These are phyloP conservation scores for Bonnemaisonia californica DNA, from an alignment of 31 red algal species.

Conservation along the genomic window DNA sequence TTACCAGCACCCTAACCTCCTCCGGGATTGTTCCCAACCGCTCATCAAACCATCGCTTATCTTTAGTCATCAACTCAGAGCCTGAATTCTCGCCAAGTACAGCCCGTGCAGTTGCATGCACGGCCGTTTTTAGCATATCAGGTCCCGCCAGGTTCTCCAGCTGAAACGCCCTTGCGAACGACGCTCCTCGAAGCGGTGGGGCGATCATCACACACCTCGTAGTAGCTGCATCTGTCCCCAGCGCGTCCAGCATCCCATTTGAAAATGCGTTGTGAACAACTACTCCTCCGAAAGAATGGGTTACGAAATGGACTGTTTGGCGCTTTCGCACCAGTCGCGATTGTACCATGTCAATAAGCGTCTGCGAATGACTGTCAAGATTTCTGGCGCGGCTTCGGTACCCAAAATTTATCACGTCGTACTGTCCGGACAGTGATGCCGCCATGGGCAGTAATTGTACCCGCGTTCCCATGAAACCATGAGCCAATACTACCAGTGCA, in stretches of 20 bases:
- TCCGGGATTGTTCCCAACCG: slow-evolving; percentile 38
- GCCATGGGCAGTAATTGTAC: slow-evolving; percentile 70
- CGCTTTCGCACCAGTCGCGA: slow-evolving; percentile 19
- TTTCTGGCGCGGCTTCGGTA: slow-evolving; percentile 55
- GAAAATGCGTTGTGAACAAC: slow-evolving; percentile 63
- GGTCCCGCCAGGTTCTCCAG: slow-evolving; percentile 24
- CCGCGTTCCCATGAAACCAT: slow-evolving; percentile 68
- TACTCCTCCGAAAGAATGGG: slow-evolving; percentile 74
- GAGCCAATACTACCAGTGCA: slow-evolving; percentile 61
- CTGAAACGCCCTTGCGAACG: slow-evolving; percentile 59
- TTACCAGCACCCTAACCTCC: slow-evolving; percentile 53
- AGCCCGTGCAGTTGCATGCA: slow-evolving; percentile 33
- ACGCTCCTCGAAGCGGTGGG: slow-evolving; percentile 57
- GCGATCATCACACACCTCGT: slow-evolving; percentile 54
- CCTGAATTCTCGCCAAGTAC: slow-evolving; percentile 59
- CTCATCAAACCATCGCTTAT: slow-evolving; percentile 58
- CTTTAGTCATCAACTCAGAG: slow-evolving; percentile 52
- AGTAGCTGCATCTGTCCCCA: slow-evolving; percentile 10
- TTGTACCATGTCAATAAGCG: slow-evolving; percentile 49
- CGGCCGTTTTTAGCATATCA: slow-evolving; percentile 20
- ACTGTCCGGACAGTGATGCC: slow-evolving; percentile 36
- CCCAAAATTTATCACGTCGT: slow-evolving; percentile 72
- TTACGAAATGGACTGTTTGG: slow-evolving; percentile 73
- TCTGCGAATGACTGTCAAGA: slow-evolving; percentile 41
- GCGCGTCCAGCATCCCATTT: slow-evolving; percentile 38